Evolutionary conservation across 768 basidiomycete species (phyloP), one percentile per base, ranked within the genome.

Genomic region (Suillus placidus): DNA sequence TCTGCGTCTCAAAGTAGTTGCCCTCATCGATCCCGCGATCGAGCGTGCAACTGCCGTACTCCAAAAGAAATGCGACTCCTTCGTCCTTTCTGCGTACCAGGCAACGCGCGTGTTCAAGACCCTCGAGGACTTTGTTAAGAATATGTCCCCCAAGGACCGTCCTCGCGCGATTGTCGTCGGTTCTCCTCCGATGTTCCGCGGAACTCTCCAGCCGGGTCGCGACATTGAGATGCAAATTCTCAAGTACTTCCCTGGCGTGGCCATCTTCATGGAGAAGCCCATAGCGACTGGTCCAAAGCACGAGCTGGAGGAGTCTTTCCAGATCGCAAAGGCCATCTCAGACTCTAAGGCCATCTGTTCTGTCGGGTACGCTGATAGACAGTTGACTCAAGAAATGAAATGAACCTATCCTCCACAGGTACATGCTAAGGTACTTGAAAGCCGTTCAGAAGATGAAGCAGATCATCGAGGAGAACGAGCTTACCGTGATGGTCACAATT

Each of bases 371-470:
- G 87, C 35, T 51, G n/a, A 26, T 45, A 20, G 34, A 42, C 55
- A 32, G 20, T 55, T 51, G 49, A 38, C 1, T 63, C 30, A 37
- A 40, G 26, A 6, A 32, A 32, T 42, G 38, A 60, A 60, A 42
- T 60, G 38, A 60, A 60, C 4, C 40, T 20, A 38, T 35, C 55
- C 16, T 43, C 37, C 42, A 20, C 67, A 94, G 93, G 65, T 95
- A 94, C 76, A 97, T 97, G 95, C 82, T 97, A 68, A 88, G 95
- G 68, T 96, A 97, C 80, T 84, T 97, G 71, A 91, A 91, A 77
- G 95, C 92, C 38, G 94, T 97, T 26, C 95, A 97, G 79, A 90
- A 89, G 85, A 97, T 98, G 93, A 96, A 97, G 80, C 86, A 91
- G 67, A 95, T 98, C 77, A 92, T 99, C 75, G 83, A 93, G 73